A percentile compares a stretch with the other conserved stretches of the same genome.
Evolutionary conservation across 139 green algal genomes (phyloP).

Genomic region (Ostreobium quekettii): DNA sequence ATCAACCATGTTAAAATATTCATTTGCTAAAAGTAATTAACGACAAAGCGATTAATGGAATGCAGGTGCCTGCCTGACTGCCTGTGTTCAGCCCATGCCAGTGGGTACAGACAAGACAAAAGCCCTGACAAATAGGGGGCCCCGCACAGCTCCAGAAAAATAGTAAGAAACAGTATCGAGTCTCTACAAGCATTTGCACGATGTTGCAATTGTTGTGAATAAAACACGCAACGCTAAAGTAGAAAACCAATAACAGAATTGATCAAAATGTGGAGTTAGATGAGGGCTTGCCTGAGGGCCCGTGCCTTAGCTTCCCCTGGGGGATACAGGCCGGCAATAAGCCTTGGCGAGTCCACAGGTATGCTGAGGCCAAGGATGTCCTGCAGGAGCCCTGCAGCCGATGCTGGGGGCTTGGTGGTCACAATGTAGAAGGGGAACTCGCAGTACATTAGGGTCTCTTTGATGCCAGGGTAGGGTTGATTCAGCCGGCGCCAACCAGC

Average conservation of each 20-base stretch:
- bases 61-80: no score
- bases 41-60: no score
- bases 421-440: slow-evolving; percentile 9
- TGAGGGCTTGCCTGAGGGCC: background rate
- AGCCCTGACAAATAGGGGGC: background rate
- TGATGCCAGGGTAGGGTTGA: background rate
- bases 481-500: background rate
- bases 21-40: no score
- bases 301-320: background rate
- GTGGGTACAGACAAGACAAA: no score
- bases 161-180: slow-evolving; percentile 1
- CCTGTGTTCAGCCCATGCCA: no score
- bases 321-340: background rate
- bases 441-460: slow-evolving; percentile 6
- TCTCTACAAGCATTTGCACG: background rate
- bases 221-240: no score
- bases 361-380: background rate
- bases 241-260: no score
- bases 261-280: no score
- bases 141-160: background rate
- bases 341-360: background rate
- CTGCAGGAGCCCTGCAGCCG: background rate
- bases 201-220: no score
- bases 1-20: no score
- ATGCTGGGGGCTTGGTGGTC: background rate